Evolutionary conservation across 1,284 basidiomycete species (phyloP).

Genomic region (Ceratobasidium sp.): DNA sequence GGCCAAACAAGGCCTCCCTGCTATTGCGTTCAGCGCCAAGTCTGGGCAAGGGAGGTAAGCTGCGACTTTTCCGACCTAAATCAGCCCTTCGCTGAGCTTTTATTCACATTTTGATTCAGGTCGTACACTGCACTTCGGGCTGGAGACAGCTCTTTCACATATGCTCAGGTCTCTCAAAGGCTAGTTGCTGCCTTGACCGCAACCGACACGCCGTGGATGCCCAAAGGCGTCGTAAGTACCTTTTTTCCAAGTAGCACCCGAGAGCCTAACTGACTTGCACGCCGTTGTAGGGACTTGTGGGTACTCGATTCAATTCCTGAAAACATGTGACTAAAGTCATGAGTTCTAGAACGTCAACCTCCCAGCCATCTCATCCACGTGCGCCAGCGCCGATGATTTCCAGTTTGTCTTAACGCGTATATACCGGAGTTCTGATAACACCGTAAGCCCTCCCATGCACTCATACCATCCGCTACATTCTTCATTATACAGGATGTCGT

Average conservation of each 20-base stretch:
- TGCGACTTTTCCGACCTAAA: not conserved
- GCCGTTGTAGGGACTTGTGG: conserved; percentile 24
- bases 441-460: not conserved
- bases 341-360: conserved; percentile 68
- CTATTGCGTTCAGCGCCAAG: conserved; percentile 67
- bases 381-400: conserved; percentile 58
- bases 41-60: conserved; percentile 49
- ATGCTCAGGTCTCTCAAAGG: conserved; percentile 61
- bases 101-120: conserved; percentile 53
- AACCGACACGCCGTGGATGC: conserved; percentile 59
- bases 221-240: conserved; percentile 55
- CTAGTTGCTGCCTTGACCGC: conserved; percentile 60
- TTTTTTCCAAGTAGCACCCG: not conserved
- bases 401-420: conserved; percentile 65
- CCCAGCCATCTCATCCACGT: conserved; percentile 59
- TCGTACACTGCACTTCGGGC: conserved; percentile 63
- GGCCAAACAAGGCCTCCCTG: conserved; percentile 63
- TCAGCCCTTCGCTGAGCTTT: conserved; percentile 50
- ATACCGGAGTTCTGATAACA: conserved; percentile 25
- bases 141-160: conserved; percentile 53
- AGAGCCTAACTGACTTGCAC: not conserved
- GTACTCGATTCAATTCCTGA: not conserved
- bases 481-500: conserved; percentile 4
- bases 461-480: not conserved
- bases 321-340: not conserved